Conservation (phyloP, 169 alveolate genomes). For the Eimeria brunetti region DNA sequence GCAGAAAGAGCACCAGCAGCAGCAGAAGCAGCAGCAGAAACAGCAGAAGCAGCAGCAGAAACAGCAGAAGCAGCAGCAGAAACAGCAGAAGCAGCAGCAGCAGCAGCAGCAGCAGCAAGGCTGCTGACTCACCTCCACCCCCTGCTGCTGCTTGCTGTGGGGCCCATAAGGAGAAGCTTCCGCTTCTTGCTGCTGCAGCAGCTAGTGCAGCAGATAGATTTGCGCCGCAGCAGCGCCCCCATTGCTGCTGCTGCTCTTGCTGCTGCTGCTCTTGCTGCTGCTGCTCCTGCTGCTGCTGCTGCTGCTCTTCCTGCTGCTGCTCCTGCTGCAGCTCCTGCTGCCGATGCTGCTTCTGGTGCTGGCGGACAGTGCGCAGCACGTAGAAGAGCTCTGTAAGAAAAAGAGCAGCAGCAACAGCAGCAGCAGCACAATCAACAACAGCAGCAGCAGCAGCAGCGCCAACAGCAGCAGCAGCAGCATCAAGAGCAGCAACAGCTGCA, state of each 20-base stretch:
- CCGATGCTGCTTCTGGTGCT: not conserved
- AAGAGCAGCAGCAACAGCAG: not conserved
- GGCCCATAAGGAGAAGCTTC: not conserved
- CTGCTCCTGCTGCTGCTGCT: too few relatives aligned
- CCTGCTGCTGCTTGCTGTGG: not conserved
- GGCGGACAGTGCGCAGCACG: slow-evolving; percentile 3
- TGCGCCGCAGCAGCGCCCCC: not conserved
- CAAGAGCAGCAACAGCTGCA: not conserved
- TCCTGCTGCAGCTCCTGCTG: too few relatives aligned
- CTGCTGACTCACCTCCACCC: not conserved
- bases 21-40: too few relatives aligned
- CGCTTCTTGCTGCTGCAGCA: not conserved
- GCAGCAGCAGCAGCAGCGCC: not conserved
- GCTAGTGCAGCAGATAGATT: slow-evolving; percentile 16
- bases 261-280: not conserved
- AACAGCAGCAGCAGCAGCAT: not conserved
- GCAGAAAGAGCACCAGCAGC: not conserved
- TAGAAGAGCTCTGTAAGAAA: not conserved
- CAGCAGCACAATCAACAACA: not conserved
- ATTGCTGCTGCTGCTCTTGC: not conserved
- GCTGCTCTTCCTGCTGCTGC: not conserved
- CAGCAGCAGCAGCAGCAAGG: not conserved
- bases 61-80: too few relatives aligned
- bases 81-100: too few relatives aligned
- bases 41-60: too few relatives aligned